Evolutionary conservation across 148 eudicot genomes (phyloP), one percentile per base, ranked within the genome.

Genomic region (Fagopyrum esculentum): DNA sequence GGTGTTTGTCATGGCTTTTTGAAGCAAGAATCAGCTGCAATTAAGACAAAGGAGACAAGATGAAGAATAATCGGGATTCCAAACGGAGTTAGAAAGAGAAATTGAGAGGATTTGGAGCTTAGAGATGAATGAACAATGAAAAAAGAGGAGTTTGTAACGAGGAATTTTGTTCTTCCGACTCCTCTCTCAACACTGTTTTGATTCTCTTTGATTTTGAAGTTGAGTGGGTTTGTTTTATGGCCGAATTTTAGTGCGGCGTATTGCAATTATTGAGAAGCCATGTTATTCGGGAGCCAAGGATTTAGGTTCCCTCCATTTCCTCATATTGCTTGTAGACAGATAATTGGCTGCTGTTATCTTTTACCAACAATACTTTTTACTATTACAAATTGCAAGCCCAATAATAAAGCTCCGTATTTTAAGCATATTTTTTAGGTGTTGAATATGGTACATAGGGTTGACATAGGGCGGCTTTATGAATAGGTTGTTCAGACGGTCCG

Each of bases 1-100:
- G n/a, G 71, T 4, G 71, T 46, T 66, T 3, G 71, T 35, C 71
- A 66, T 66, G 71, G 47, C 71, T 66, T 12, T 49, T 12, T 66
- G 17, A 35, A 43, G 71, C 71, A 66, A 66, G 71, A 6, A 66
- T 40, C 13, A 66, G 71, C 17, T 9, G 7, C 11, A 63, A 59
- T 35, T 17, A 56, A 26, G 40, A 26, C 40, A 35, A 59, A 10
- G 35, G 66, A 59, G 66, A 59, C 66, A 59, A 59, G 66, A 59
- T 26, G 40, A 22, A 2, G 30, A 6, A 8, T 7, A 10, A 59
- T 9, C 4, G 19, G 4, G 9, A 22, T 59, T 26, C 4, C 54
- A 8, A 50, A 7, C 22, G 64, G 30, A 59, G 11, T 59, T 22
- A 35, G 35, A 22, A 56, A 17, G 61, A 51, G 55, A 51, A n/a